phyloP scores from a whole-genome alignment of 768 basidiomycete species.

The Amanita rimosa region DNA sequence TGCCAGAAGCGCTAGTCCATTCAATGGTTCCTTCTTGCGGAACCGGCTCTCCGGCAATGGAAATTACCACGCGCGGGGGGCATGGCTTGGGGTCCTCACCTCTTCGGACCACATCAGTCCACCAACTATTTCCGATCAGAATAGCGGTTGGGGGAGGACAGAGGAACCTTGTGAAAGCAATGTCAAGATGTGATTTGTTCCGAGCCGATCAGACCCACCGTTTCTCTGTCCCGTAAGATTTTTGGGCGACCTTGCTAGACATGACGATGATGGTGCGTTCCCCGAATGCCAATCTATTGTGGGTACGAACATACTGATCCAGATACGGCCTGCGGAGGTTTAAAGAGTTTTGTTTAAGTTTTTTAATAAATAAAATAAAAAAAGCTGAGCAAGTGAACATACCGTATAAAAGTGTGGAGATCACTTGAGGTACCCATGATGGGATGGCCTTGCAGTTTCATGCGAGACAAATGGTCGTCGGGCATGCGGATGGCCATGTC shows the following conservation, averaged over 20 bases:
- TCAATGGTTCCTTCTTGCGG: conserved; percentile 80
- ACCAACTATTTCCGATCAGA: conserved; percentile 92
- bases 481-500: conserved; percentile 57
- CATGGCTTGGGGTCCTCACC: conserved; percentile 66
- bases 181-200: conserved; percentile 3
- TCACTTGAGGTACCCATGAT: conserved; percentile 57
- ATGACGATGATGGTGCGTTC: conserved; percentile 93
- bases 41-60: conserved; percentile 83
- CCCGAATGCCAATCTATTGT: conserved; percentile 81
- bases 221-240: conserved; percentile 94
- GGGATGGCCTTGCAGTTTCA: conserved; percentile 50
- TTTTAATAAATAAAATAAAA: conserved; percentile 1
- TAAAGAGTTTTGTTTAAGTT: too few relatives aligned
- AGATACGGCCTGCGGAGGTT: conserved; percentile 50
- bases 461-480: conserved; percentile 49
- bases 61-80: conserved; percentile 76
- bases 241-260: conserved; percentile 97
- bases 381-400: conserved; percentile 14
- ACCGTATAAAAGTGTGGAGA: conserved; percentile 76
- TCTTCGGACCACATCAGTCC: conserved; percentile 69
- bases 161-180: conserved; percentile 48
- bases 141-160: conserved; percentile 92
- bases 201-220: conserved; percentile 34
- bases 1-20: conserved; percentile 81
- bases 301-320: conserved; percentile 75